phyloP scores from a whole-genome alignment of 1,139 yeast genomes.

The Candida glucosophila region DNA sequence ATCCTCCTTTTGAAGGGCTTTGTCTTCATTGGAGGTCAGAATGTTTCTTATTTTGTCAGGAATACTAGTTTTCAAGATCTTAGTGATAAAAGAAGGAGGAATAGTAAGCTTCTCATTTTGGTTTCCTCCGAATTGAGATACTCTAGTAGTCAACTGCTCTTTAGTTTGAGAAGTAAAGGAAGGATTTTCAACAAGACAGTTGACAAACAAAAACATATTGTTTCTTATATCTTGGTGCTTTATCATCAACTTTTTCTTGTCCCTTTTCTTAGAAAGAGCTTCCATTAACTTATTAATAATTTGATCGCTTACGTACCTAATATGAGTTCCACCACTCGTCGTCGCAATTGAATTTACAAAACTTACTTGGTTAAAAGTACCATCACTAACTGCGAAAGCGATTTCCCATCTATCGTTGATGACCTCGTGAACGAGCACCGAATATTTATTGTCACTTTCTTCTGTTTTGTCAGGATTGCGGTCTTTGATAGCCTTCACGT shows the following conservation, averaged over 20 bases:
- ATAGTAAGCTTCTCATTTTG: conserved; percentile 48
- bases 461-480: conserved; percentile 20
- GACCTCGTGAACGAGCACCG: conserved; percentile 75
- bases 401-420: conserved; percentile 81
- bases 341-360: conserved; percentile 98
- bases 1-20: conserved; percentile 83
- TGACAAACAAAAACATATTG: conserved; percentile 83
- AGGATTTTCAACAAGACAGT: conserved; percentile 91
- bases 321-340: conserved; percentile 95
- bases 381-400: conserved; percentile 92
- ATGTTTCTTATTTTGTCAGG: conserved; percentile 76
- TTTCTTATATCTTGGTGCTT: conserved; percentile 85
- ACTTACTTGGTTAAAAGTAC: conserved; percentile 83
- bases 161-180: conserved; percentile 97
- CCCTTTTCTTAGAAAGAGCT: conserved; percentile 64
- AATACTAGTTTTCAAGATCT: conserved; percentile 66
- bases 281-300: conserved; percentile 60
- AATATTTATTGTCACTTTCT: conserved; percentile 18
- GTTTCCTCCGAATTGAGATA: conserved; percentile 82
- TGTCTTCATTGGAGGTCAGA: conserved; percentile 82
- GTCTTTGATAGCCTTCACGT: conserved; percentile 58
- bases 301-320: conserved; percentile 78
- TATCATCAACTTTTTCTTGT: conserved; percentile 63
- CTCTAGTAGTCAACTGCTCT: conserved; percentile 87
- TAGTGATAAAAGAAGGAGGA: conserved; percentile 68